Base-by-base conservation (phyloP, 2,329 filamentous ascomycete species). In the Endoconidiophora laricicola region DNA sequence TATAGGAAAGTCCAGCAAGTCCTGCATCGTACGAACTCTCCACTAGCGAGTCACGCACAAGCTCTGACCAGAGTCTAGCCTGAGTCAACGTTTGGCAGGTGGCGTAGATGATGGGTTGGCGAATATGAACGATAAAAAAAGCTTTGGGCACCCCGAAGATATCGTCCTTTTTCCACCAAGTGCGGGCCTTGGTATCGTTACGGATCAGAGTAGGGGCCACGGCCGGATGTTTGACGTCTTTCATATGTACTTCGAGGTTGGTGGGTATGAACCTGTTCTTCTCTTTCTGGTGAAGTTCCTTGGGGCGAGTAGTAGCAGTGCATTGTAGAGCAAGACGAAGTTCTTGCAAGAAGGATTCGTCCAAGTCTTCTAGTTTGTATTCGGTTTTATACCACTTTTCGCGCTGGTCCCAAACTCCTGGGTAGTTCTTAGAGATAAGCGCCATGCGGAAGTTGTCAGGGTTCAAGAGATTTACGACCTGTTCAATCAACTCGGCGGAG, bases 311-410 rank as follows among this genome's bases (percentile, higher is more conserved):
- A 22, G 71, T 67, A 0, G 72, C 65, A 1, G 74, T 67, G 41
- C 73, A 73, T 1, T 74, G 65, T 26, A 76, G 71, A 1, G 86
- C 85, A 53, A 73, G 66, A 49, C 74, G 71, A 54, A 95, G 72
- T 46, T 86, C 79, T 9, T 71, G 67, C 62, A 94, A 69, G 57
- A 95, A 81, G 16, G 87, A 79, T 12, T 72, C 61, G 0, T 88
- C 80, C 36, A 98, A 84, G 60, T 79, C 82, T 60, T 93, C 83
- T 29, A 81, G 74, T 55, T 79, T 84, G 66, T 95, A 94, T 60
- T 96, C 88, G 0, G 91, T 98, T 6, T 90, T 90, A 58, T 98
- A 98, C 91, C 91, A 98, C 61, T 88, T 86, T 68, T 98, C 91
- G 60, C 83, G 93, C 62, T 81, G 68, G 56, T 93, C 75, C 85